Percentiles rank a stretch among this genome's conserved stretches.
These are phyloP conservation scores for Camelina sativa DNA, from an alignment of 345 rosid species.

Conservation along the genomic window DNA sequence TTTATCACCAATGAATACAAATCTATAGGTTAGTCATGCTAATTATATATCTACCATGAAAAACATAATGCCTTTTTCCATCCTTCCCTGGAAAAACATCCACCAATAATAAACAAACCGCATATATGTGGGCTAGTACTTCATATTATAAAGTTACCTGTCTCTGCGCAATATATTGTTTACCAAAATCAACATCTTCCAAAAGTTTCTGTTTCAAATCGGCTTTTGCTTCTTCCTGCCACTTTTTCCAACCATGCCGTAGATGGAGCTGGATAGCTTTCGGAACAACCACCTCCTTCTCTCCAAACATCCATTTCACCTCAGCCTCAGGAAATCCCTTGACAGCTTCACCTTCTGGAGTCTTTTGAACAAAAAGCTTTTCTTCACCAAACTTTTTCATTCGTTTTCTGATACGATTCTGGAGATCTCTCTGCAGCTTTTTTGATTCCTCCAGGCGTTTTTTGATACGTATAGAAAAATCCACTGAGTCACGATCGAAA, in stretches of 20 bases:
- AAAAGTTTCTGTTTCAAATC: constrained; percentile 71
- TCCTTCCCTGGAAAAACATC: neutral
- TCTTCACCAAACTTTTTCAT: constrained; percentile 81
- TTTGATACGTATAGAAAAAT: constrained; percentile 65
- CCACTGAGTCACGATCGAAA: constrained; percentile 58
- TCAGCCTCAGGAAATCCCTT: constrained; percentile 91
- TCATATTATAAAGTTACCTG: constrained; percentile 52
- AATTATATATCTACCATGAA: constrained; percentile 21
- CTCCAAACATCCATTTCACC: constrained; percentile 94
- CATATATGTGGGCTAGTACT: constrained; percentile 8
- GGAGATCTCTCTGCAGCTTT: constrained; percentile 71
- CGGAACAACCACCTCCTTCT: constrained; percentile 84
- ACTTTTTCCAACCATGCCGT: constrained; percentile 92
- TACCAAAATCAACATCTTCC: constrained; percentile 81
- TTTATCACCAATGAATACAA: constrained; percentile 17
- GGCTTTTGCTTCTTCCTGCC: constrained; percentile 92
- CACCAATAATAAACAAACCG: constrained; percentile 4
- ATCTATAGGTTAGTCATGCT: constrained; percentile 23
- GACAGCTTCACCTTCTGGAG: constrained; percentile 76
- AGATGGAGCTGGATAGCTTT: constrained; percentile 75
- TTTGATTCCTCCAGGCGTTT: constrained; percentile 74
- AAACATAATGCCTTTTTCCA: constrained; percentile 2
- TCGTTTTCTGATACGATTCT: constrained; percentile 63
- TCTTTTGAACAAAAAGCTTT: constrained; percentile 64
- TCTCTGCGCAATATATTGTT: constrained; percentile 69